Base-by-base conservation (phyloP, 2,329 filamentous ascomycete species). In the Cytospora paraplurivora region DNA sequence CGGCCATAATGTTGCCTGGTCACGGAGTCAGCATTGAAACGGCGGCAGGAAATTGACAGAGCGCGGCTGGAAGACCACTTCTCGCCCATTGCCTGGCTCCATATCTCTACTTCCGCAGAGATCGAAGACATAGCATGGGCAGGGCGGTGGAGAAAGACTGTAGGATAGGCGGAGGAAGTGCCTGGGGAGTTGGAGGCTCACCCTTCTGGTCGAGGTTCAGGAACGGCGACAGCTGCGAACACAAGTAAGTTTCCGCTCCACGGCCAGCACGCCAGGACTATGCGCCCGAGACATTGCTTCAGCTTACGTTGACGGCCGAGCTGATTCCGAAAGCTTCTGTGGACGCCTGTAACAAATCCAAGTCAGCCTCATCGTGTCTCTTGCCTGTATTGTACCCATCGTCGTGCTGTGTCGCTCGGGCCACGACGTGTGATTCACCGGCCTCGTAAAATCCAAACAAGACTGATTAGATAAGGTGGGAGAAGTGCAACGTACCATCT, bases 201-300 rank as follows among this genome's bases (percentile, higher is more conserved):
- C 44, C 44, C 44, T 47, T 47, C 44, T 47, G 44, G 44, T 47
- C 44, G 44, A 47, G 44, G n/a, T 17, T 47, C 44, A 47, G 21
- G 44, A 47, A 47, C 44, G 44, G 44, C 44, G 44, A n/a, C 44
- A 47, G 10, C 44, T 47, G n/a, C 44, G 21, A 47, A 47, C n/a
- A 47, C 44, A 47, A 19, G 44, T 47, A 47, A 47, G 44, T 19
- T 47, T 47, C 44, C 44, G 10, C 44, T 47, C 44, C 44, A 47
- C 44, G 44, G 44, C 44, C 44, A 47, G 12, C n/a, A 47, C 44
- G 44, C 44, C 44, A 47, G 19, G 44, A 47, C 17, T 17, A 47
- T 47, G n/a, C 44, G 44, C 44, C 44, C 44, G 17, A 47, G 44
- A 21, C n/a, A 47, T 47, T 47, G 44, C 44, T 47, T 47, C n/a